Percentiles rank a stretch among this genome's conserved stretches.
Conservation (phyloP, 2,329 filamentous ascomycete species). For the Colletotrichum camelliae region DNA sequence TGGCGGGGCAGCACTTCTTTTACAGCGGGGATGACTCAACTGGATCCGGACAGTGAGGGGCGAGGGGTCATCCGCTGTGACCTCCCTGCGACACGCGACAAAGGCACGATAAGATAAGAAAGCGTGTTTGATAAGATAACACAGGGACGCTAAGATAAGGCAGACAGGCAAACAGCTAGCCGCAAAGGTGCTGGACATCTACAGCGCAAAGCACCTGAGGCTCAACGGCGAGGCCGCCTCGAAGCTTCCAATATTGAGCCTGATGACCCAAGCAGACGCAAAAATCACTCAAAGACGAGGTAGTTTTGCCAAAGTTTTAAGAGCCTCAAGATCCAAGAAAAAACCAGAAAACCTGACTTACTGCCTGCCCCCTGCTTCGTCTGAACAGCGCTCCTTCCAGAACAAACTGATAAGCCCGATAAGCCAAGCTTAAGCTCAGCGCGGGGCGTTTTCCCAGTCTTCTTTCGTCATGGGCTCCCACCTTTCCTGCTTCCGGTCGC, state of each 20-base stretch:
- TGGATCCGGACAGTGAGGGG: background rate
- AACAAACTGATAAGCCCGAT: background rate
- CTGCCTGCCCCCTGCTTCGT: background rate
- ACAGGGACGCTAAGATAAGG: background rate
- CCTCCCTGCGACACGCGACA: background rate
- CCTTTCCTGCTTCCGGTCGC: background rate
- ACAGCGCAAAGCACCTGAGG: background rate
- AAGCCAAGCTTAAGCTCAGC: conserved; percentile 7
- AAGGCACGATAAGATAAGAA: conserved; percentile 14
- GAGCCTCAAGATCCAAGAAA: background rate
- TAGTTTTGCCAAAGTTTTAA: background rate
- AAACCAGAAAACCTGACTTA: background rate
- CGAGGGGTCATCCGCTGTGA: conserved; percentile 6
- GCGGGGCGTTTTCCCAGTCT: background rate
- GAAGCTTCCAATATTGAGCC: background rate
- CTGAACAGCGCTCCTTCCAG: background rate
- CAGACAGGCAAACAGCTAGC: background rate
- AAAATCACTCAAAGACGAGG: background rate
- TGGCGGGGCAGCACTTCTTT: conserved; percentile 22
- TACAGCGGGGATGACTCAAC: conserved; percentile 20
- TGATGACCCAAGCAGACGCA: background rate
- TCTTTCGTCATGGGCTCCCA: conserved; percentile 14
- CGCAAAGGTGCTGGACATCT: background rate
- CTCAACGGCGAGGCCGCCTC: background rate
- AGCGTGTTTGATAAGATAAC: background rate